Evolutionary conservation across 164 flowering plant genomes (phyloP).

Genomic region (Magnolia sinica): DNA sequence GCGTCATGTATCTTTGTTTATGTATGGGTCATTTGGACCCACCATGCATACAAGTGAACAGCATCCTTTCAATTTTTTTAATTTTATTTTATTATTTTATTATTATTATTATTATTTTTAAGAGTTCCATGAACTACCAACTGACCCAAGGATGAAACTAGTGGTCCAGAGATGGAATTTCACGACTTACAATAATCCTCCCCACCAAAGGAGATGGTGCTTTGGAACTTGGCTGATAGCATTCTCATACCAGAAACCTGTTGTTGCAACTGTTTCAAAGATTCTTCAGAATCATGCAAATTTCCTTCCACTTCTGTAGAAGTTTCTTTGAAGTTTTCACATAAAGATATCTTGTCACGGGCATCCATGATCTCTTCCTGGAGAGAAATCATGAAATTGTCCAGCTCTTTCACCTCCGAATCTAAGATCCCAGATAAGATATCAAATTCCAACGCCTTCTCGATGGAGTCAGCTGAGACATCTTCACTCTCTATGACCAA

Average conservation of each 20-base stretch:
- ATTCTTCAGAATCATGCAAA: slow-evolving; percentile 56
- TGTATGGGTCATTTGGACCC: too few relatives aligned
- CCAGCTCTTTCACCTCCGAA: slow-evolving; percentile 69
- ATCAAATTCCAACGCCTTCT: slow-evolving; percentile 63
- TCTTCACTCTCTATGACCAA: slow-evolving; percentile 34
- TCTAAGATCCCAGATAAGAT: slow-evolving; percentile 61
- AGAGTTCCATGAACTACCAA: too few relatives aligned
- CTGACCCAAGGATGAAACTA: not conserved
- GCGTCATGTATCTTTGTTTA: too few relatives aligned
- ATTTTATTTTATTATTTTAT: too few relatives aligned
- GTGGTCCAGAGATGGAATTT: not conserved
- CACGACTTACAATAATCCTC: slow-evolving; percentile 44
- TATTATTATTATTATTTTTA: too few relatives aligned
- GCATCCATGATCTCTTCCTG: slow-evolving; percentile 45
- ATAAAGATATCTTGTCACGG: slow-evolving; percentile 38
- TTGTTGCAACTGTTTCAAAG: slow-evolving; percentile 57
- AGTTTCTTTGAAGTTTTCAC: slow-evolving; percentile 31
- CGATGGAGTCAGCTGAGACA: slow-evolving; percentile 32
- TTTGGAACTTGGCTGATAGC: slow-evolving; percentile 58
- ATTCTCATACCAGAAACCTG: slow-evolving; percentile 54
- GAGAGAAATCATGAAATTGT: slow-evolving; percentile 40
- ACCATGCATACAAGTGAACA: too few relatives aligned
- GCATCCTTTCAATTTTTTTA: too few relatives aligned
- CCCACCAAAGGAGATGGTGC: slow-evolving; percentile 30
- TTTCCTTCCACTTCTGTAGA: slow-evolving; percentile 47